These are phyloP conservation scores for Hydnum rufescens DNA, from an alignment of 768 basidiomycete genomes.

Conservation along the genomic window DNA sequence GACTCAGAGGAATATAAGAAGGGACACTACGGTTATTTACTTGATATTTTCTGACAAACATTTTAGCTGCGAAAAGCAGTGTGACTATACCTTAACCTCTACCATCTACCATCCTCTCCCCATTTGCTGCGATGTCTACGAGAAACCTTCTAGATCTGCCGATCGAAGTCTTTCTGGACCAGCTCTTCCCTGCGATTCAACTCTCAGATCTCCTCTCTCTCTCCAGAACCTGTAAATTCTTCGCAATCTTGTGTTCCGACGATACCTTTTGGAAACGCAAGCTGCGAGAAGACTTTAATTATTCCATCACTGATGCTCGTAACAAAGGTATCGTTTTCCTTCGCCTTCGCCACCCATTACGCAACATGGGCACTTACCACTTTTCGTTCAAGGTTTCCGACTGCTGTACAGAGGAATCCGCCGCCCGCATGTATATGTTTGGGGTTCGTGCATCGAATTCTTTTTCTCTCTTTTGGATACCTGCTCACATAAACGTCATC, in stretches of 20 bases:
- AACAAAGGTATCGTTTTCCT: constrained; percentile 18
- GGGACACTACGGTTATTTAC: no score
- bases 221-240: constrained; percentile 41
- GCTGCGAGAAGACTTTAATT: constrained; percentile 55
- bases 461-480: constrained; percentile 1
- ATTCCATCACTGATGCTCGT: constrained; percentile 46
- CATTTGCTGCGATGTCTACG: neutral
- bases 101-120: no score
- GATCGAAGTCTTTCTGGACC: constrained; percentile 58
- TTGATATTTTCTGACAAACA: no score
- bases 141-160: constrained; percentile 44
- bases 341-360: no score
- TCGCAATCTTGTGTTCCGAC: constrained; percentile 40
- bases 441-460: constrained; percentile 29
- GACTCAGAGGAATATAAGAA: no score
- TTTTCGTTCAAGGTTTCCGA: constrained; percentile 37
- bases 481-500: neutral
- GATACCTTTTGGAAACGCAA: constrained; percentile 66
- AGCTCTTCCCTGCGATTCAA: constrained; percentile 29
- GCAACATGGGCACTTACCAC: no score
- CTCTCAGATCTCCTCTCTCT: constrained; percentile 38
- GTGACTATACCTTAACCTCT: no score
- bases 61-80: no score
- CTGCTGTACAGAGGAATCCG: constrained; percentile 50
- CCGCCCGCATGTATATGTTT: constrained; percentile 27